Evolutionary conservation across 2,329 filamentous ascomycete genomes (phyloP), one percentile per base, ranked within the genome.

Genomic region (Hirsutella rhossiliensis): DNA sequence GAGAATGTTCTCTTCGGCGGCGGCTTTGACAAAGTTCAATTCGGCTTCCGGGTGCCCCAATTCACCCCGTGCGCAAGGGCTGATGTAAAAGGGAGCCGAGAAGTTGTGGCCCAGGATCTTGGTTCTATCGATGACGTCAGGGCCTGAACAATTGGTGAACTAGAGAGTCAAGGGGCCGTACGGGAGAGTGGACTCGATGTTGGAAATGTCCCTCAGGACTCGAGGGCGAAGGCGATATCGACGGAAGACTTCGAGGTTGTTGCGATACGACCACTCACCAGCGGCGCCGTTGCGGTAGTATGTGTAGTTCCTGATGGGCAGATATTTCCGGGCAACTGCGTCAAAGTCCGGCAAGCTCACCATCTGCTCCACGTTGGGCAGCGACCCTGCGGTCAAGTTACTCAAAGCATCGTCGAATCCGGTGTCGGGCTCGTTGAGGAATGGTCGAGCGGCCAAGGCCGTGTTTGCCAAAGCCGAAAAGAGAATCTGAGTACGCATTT

Each of bases 241-340:
- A 47, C 64, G 60, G 56, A 65, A 77, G 27, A 69, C 64, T 56
- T 78, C 74, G 6, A 76, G 63, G 57, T 77, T 77, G 56, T 75
- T 75, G 41, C 73, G 65, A 58, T 75, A 76, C 1, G 65, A 67
- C 66, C 68, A 76, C 58, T 76, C 73, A 47, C 72, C 73, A 4
- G 64, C 72, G 4, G 72, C 72, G 18, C 72, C 73, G 49, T 72
- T 74, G 46, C 71, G 68, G 59, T 76, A 76, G 57, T 75, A 76
- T n/a, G 72, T 73, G 57, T 72, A 76, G 52, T 71, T 66, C 19
- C 58, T 52, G 12, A 51, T 47, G 45, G 70, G 66, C 51, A 76
- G 63, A 50, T 67, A 66, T 42, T 66, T 64, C 44, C 70, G 61
- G 19, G 72, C 73, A 3, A 68, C 68, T 57, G 63, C 73, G 36